Base-by-base conservation (phyloP, 441 rosid genomes). In the Populus trichocarpa region DNA sequence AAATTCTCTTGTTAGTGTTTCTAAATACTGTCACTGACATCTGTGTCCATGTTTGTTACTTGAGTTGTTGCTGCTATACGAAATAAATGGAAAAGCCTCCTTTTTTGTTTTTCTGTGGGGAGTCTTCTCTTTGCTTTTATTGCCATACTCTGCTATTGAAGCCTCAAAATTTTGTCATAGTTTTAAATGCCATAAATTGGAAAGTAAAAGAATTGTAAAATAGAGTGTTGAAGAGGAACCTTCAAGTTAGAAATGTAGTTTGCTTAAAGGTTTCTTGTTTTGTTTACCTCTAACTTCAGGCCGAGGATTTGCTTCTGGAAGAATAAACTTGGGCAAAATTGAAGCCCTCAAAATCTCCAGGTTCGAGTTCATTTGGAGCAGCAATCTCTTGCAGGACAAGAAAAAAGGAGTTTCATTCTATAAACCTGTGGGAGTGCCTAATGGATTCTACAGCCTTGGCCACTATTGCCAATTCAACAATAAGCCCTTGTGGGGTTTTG, bases 221-320 rank as follows among this genome's bases (percentile, higher is more conserved):
- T 6, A 32, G 67, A 67, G 53, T 46, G n/a, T 46, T 20, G 14
- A 26, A 16, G 25, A 40, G 20, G 57, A 14, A 65, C 42, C 64
- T 65, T 8, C 42, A 23, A 42, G 65, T 20, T 13, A n/a, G 65
- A 75, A 46, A 18, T 75, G 13, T 75, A 67, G 50, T 75, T 67
- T 32, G 22, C 20, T 36, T 50, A 57, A 42, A 71, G 13, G 4
- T 68, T 12, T 78, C 53, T 26, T 33, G 67, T 40, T 26, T 11
- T 75, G 6, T 20, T 63, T 61, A 26, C 80, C 77, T 63, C 67
- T 81, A 46, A 72, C 63, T 77, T 77, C 83, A 90, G 96, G 95
- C 79, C 84, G 75, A 59, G 97, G 88, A 73, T 95, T 93, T 88
- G 90, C 90, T 67, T 76, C 87, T 2, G 93, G 93, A 76, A 92